These are phyloP conservation scores for Auricularia heimuer DNA, from an alignment of 768 basidiomycete genomes.

Conservation along the genomic window DNA sequence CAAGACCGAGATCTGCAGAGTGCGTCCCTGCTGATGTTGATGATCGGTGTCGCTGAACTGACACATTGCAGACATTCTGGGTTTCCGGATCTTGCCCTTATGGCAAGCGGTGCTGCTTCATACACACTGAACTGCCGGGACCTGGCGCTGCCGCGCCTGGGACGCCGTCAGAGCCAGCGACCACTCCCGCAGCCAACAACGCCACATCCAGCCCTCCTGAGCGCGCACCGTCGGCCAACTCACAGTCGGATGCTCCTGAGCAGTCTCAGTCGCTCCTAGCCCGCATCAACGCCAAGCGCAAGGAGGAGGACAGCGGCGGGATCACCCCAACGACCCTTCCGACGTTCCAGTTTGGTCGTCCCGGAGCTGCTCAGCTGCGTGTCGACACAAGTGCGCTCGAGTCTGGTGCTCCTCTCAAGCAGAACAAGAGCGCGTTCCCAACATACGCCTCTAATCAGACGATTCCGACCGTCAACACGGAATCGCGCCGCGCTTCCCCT, in stretches of 20 bases:
- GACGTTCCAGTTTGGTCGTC: slow-evolving; percentile 47
- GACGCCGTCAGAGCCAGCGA: slow-evolving; percentile 19
- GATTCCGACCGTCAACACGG: slow-evolving; percentile 44
- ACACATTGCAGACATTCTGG: slow-evolving; percentile 67
- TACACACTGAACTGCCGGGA: slow-evolving; percentile 75
- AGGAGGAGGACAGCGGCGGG: slow-evolving; percentile 26
- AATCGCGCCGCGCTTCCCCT: slow-evolving; percentile 54
- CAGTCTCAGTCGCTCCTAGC: neutral
- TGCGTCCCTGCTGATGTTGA: slow-evolving; percentile 25
- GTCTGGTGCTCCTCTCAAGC: slow-evolving; percentile 36
- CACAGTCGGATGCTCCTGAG: neutral
- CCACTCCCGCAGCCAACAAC: slow-evolving; percentile 6
- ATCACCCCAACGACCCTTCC: slow-evolving; percentile 30
- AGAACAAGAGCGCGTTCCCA: slow-evolving; percentile 84
- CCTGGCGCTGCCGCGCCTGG: slow-evolving; percentile 46
- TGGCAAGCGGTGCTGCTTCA: slow-evolving; percentile 89
- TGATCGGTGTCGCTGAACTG: slow-evolving; percentile 9
- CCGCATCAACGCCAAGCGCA: slow-evolving; percentile 19
- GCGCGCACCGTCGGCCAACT: slow-evolving; percentile 3
- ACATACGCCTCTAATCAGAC: slow-evolving; percentile 37
- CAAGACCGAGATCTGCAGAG: slow-evolving; percentile 90
- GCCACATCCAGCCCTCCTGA: slow-evolving; percentile 2
- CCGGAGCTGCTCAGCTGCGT: slow-evolving; percentile 59
- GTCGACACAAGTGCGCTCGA: slow-evolving; percentile 62
- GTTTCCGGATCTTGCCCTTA: slow-evolving; percentile 89